Percentiles rank a stretch among this genome's conserved stretches.
These are phyloP conservation scores for Avicennia marina DNA, from an alignment of 257 asterid species.

Conservation along the genomic window DNA sequence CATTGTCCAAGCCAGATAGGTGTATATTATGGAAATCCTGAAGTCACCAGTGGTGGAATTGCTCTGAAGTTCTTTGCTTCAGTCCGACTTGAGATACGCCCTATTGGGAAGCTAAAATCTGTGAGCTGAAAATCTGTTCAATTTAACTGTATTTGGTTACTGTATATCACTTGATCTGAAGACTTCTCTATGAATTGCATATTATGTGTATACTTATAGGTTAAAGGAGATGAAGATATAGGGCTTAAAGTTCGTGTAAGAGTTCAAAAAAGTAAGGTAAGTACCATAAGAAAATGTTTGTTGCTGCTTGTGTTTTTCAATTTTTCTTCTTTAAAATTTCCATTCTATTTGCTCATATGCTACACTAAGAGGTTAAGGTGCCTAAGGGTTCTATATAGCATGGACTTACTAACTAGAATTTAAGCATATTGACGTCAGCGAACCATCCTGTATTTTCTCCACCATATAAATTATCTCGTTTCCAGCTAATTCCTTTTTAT, in stretches of 20 bases:
- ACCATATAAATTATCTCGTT: constrained; percentile 5
- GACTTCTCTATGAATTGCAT: constrained; percentile 12
- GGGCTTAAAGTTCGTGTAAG: constrained; percentile 96
- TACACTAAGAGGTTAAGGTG: constrained; percentile 3
- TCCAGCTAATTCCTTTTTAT: constrained; percentile 18
- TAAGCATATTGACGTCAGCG: neutral
- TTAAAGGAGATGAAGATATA: constrained; percentile 89
- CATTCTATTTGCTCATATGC: neutral
- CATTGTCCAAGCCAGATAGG: constrained; percentile 66
- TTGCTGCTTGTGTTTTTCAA: neutral
- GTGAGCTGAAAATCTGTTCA: constrained; percentile 44
- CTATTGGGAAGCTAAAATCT: constrained; percentile 94
- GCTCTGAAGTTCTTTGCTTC: constrained; percentile 98
- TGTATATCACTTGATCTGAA: neutral
- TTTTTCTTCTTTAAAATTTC: no score
- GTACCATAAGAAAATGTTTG: neutral
- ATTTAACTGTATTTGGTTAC: constrained; percentile 7
- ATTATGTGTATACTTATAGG: constrained; percentile 35
- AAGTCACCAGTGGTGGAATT: constrained; percentile 98
- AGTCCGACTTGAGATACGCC: constrained; percentile 96
- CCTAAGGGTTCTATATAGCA: constrained; percentile 4
- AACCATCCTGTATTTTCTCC: constrained; percentile 7
- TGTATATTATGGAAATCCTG: constrained; percentile 95
- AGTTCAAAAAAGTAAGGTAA: constrained; percentile 98
- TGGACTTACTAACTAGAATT: neutral